Conservation (phyloP, 192 early-diverging fungal species). For the Diversispora epigaea region DNA sequence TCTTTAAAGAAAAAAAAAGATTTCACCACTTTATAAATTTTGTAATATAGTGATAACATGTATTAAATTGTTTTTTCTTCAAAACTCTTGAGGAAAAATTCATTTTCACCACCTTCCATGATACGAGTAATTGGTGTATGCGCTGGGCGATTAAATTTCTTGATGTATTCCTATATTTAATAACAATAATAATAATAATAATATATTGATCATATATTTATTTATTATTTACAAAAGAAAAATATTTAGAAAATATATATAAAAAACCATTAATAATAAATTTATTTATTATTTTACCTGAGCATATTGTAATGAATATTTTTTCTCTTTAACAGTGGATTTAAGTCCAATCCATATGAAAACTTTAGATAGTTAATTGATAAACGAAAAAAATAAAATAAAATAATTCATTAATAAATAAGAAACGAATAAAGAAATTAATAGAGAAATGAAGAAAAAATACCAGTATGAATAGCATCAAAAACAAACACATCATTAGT, state of each 20-base stretch:
- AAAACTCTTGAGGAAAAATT: conserved; percentile 47
- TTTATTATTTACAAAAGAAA: neutral
- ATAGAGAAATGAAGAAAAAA: neutral
- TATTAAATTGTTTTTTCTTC: conserved; percentile 28
- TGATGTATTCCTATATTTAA: conserved; percentile 51
- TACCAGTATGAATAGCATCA: conserved; percentile 54
- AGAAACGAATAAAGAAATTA: neutral
- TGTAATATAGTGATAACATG: neutral
- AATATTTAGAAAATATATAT: neutral
- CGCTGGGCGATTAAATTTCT: conserved; percentile 47
- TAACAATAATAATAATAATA: neutral
- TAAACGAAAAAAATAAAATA: neutral
- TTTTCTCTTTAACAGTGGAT: conserved; percentile 54
- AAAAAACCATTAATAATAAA: too few relatives aligned
- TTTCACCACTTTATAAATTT: neutral
- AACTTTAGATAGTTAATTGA: conserved; percentile 23
- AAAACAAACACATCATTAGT: conserved; percentile 68
- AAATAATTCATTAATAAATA: neutral
- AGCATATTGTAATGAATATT: conserved; percentile 58
- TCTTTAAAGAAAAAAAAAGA: too few relatives aligned
- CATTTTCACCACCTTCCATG: conserved; percentile 69
- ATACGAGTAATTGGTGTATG: conserved; percentile 62
- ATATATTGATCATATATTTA: neutral
- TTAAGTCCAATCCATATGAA: conserved; percentile 61
- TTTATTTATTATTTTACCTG: conserved; percentile 33